Conservation (phyloP, 2,329 filamentous ascomycete genomes). For the Rhexocercosporidium sp. region DNA sequence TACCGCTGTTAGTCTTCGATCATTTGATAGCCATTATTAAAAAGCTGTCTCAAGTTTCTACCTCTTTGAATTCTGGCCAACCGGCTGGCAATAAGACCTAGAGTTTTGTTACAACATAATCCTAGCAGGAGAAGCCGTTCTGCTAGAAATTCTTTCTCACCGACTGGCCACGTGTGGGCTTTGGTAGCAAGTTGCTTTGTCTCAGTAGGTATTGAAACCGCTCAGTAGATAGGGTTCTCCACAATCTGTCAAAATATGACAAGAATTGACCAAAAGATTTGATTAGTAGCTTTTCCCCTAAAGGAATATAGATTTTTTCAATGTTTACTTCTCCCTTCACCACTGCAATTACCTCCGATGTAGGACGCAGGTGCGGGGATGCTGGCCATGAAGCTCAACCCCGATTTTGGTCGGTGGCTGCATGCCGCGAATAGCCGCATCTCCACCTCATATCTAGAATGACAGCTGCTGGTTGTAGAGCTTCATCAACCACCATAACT, state of each 20-base stretch:
- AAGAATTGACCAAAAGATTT: background rate
- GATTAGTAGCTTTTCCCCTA: background rate
- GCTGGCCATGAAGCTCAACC: background rate
- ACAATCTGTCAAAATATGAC: background rate
- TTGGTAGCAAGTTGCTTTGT: no score
- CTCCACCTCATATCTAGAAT: background rate
- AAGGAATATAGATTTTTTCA: background rate
- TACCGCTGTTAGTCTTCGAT: no score
- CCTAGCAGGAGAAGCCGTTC: no score
- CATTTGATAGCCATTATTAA: no score
- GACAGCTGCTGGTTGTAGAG: background rate
- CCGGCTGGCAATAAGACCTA: no score
- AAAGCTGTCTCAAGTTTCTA: no score
- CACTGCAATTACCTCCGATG: background rate
- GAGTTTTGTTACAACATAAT: no score
- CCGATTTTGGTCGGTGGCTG: background rate
- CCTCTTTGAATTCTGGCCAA: no score
- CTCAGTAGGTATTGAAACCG: no score
- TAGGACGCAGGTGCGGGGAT: background rate
- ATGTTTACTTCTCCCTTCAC: background rate
- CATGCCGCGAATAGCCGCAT: background rate
- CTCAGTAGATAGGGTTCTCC: no score
- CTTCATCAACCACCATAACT: background rate
- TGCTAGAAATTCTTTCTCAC: no score
- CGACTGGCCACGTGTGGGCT: no score